Evolutionary conservation across 225 moss, liverwort and hornwort species (phyloP), one percentile per base, ranked within the genome.

Genomic region (Marchantia polymorpha): DNA sequence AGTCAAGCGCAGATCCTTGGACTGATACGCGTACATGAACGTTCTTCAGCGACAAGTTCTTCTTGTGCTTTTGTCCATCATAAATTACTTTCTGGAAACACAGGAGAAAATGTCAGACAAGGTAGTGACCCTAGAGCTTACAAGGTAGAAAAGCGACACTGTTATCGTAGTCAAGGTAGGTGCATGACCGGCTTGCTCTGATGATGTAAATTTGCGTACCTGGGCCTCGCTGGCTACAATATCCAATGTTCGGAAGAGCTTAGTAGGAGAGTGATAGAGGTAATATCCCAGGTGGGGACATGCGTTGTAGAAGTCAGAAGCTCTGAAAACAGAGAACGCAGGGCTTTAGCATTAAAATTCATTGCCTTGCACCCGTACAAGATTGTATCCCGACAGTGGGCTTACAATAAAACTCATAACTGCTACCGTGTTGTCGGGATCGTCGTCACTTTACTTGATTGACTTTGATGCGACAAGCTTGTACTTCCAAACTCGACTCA

Each of bases 1-100:
- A 92, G 82, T 93, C 97, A 56, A 99, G 81, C 59, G 93, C 89
- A 73, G 95, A 99, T 59, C 97, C 97, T 83, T 95, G 90, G 75
- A 94, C 93, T 75, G 89, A 83, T n/a, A 99, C 69, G 77, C 93
- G 92, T 56, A 93, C 75, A 79, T 92, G 93, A 53, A 93, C 85
- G 49, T 91, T 82, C 66, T 80, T 97, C 16, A 86, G 53, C 25
- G 51, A 73, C 83, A 91, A 72, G 72, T 77, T 67, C 79, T 46
- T 76, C 69, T 73, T 82, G 67, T 84, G 79, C 75, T 93, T 94
- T 46, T 86, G 85, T 69, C 84, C 82, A 72, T 84, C 72, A 63
- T n/a, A 25, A 0, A 76, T 76, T 22, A 39, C 46, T 61, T 76
- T 30, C 76, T 76, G 76, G 39, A 30, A 55, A 46, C 76, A 76